Conservation (phyloP, 805 yeast species). For the Barnettozyma wickerhamii region DNA sequence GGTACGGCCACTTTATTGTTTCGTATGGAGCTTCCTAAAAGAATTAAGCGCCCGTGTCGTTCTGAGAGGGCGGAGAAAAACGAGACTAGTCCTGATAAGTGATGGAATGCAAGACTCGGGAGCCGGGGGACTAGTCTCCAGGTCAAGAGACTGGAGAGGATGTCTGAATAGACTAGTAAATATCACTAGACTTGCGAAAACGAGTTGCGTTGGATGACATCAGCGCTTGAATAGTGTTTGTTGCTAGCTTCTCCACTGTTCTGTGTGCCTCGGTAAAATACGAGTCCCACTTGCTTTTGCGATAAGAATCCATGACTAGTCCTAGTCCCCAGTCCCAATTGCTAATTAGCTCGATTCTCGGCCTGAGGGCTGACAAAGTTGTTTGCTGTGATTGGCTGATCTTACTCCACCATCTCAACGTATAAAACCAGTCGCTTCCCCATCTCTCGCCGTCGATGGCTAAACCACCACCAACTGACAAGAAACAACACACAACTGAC, state of each 20-base stretch:
- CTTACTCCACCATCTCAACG: slow-evolving; percentile 10
- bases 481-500: too few relatives aligned
- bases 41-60: slow-evolving; percentile 1
- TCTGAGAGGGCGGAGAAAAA: background rate
- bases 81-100: too few relatives aligned
- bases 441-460: background rate
- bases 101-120: too few relatives aligned
- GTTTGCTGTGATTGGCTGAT: slow-evolving; percentile 14
- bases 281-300: slow-evolving; percentile 2
- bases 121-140: too few relatives aligned
- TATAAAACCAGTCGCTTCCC: background rate
- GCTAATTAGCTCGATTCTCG: background rate
- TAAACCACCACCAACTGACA: too few relatives aligned
- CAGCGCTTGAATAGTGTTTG: background rate
- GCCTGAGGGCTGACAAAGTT: slow-evolving; percentile 15
- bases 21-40: too few relatives aligned
- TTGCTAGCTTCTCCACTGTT: background rate
- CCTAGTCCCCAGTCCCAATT: background rate
- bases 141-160: too few relatives aligned
- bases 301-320: background rate
- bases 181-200: too few relatives aligned
- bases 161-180: too few relatives aligned
- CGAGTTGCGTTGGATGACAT: too few relatives aligned
- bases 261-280: too few relatives aligned
- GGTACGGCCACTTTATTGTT: slow-evolving; percentile 2